These are phyloP conservation scores for Chlamydomonas incerta DNA, from an alignment of 139 green algal genomes.

Conservation along the genomic window DNA sequence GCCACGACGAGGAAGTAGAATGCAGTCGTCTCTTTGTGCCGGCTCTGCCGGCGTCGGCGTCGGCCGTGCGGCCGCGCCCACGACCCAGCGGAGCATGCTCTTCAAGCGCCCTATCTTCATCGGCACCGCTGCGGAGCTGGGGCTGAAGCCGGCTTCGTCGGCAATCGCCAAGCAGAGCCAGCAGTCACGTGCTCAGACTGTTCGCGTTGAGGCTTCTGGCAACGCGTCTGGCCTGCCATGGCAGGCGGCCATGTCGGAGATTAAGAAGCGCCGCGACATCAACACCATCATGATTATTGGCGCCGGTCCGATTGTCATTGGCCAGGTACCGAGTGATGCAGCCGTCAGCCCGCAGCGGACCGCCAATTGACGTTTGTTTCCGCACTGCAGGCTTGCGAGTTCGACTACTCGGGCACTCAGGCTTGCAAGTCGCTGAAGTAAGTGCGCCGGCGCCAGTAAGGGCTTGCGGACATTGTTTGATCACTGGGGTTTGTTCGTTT, in stretches of 20 bases:
- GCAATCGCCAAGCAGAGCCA: too few species aligned
- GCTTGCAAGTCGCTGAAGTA: conserved; percentile 98
- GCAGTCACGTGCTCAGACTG: conserved; percentile 20
- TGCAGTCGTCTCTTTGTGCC: neutral
- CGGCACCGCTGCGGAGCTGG: conserved; percentile 27
- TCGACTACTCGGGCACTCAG: conserved; percentile 99
- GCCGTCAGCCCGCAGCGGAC: neutral
- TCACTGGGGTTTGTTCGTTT: conserved; percentile 33
- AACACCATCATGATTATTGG: conserved; percentile 88
- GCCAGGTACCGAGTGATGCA: conserved; percentile 74
- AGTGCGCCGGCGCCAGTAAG: conserved; percentile 3
- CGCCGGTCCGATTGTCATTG: conserved; percentile 98
- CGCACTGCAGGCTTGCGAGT: conserved; percentile 94
- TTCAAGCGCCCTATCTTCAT: conserved; percentile 34
- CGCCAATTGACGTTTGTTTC: neutral
- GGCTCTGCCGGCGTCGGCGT: neutral
- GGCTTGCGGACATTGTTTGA: neutral
- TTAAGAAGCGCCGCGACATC: conserved; percentile 77
- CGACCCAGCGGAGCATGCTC: conserved; percentile 1
- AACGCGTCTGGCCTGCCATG: conserved; percentile 54
- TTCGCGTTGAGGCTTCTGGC: neutral
- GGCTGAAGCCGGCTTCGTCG: conserved; percentile 22
- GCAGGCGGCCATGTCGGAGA: conserved; percentile 72
- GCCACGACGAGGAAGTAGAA: neutral
- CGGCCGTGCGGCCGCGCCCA: neutral